phyloP scores from a whole-genome alignment of 139 green algal genomes.

The Dunaliella primolecta region DNA sequence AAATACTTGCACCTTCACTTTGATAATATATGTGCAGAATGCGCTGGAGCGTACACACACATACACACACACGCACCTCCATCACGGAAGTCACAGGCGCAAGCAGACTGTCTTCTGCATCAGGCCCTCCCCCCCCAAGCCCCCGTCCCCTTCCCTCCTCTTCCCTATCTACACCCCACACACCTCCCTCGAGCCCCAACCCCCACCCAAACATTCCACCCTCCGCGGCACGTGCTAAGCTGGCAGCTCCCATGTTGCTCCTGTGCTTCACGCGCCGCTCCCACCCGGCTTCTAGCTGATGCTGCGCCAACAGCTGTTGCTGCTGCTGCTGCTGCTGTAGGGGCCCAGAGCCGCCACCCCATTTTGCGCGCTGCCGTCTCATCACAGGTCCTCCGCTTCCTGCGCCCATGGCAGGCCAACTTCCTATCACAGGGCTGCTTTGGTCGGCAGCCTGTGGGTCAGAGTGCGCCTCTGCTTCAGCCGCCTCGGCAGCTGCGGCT shows the following conservation, averaged over 20 bases:
- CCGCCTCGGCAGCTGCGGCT: background rate
- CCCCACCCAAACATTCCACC: no score
- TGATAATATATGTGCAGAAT: no score
- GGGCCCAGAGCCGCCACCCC: no score
- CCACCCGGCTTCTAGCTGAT: background rate
- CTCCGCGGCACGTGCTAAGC: background rate
- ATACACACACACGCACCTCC: background rate
- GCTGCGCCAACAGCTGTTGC: background rate
- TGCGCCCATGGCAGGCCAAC: no score
- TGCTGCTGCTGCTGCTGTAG: background rate
- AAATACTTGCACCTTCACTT: no score
- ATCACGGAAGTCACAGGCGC: background rate
- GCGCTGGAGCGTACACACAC: background rate
- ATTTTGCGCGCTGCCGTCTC: background rate
- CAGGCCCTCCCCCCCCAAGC: background rate
- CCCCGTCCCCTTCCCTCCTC: background rate
- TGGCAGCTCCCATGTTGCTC: background rate
- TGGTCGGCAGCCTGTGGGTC: no score
- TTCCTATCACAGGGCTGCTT: no score
- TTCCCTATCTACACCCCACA: no score
- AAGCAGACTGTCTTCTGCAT: background rate
- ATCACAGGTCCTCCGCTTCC: background rate
- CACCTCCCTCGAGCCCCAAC: no score
- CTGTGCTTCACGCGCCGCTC: background rate
- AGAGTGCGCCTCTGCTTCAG: background rate